phyloP scores from a whole-genome alignment of 2,329 filamentous ascomycete species.

The Paramyrothecium sp. region DNA sequence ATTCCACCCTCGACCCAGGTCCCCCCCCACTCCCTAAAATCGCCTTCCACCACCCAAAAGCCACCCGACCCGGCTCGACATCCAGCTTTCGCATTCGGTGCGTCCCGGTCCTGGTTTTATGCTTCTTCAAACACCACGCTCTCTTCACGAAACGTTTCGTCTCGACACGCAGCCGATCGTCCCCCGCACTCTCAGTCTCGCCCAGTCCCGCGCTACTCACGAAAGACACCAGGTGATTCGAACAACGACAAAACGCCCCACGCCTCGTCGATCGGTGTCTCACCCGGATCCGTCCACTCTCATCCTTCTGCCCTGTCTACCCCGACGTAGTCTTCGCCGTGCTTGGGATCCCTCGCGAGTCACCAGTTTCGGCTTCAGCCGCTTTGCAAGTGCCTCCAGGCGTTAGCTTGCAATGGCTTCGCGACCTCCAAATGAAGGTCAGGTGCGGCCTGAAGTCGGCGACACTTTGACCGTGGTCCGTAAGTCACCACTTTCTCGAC shows the following conservation, averaged over 20 bases:
- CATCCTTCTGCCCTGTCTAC: background rate
- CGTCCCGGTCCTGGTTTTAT: background rate
- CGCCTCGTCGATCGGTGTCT: conserved; percentile 1
- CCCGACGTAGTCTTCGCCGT: conserved; percentile 9
- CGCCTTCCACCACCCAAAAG: conserved; percentile 10
- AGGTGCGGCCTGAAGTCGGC: conserved; percentile 57
- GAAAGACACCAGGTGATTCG: too few relatives aligned
- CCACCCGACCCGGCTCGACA: conserved; percentile 5
- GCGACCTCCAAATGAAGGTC: conserved; percentile 31
- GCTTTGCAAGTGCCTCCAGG: conserved; percentile 12
- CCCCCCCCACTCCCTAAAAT: conserved; percentile 17
- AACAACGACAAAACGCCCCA: background rate
- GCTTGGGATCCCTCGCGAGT: conserved; percentile 12
- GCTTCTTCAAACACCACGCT: background rate
- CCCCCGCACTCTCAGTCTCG: background rate
- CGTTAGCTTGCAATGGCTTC: conserved; percentile 39
- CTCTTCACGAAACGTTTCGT: background rate
- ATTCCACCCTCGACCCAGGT: conserved; percentile 15
- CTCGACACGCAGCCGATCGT: background rate
- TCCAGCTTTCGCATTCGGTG: background rate
- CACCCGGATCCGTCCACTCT: background rate
- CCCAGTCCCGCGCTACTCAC: background rate
- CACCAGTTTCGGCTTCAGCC: conserved; percentile 13
- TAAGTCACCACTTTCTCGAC: conserved; percentile 40
- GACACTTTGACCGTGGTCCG: conserved; percentile 70